These are phyloP conservation scores for Platismatia glauca DNA, from an alignment of 495 filamentous ascomycete species.

Conservation along the genomic window DNA sequence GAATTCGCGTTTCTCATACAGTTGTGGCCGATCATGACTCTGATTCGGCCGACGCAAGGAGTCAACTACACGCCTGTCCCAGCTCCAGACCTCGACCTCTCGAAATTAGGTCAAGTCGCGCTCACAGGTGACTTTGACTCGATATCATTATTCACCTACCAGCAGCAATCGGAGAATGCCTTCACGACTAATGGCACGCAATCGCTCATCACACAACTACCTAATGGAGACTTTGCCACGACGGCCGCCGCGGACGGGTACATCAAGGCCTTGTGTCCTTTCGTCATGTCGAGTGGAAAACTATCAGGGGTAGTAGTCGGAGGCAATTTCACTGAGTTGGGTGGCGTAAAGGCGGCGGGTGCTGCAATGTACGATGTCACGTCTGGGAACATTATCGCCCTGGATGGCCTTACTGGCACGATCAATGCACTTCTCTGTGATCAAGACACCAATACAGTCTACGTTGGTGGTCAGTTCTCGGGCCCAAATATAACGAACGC, in stretches of 20 bases:
- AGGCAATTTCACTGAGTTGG: constrained; percentile 94
- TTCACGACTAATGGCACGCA: constrained; percentile 66
- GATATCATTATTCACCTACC: constrained; percentile 80
- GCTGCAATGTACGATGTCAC: constrained; percentile 72
- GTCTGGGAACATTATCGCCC: constrained; percentile 53
- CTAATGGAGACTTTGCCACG: constrained; percentile 73
- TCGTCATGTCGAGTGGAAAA: constrained; percentile 56
- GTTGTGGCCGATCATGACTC: constrained; percentile 33
- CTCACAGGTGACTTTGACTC: constrained; percentile 85
- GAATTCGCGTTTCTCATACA: constrained; percentile 35
- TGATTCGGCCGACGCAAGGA: constrained; percentile 43
- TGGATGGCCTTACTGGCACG: constrained; percentile 71
- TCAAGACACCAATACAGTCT: constrained; percentile 69
- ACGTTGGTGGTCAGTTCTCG: constrained; percentile 80
- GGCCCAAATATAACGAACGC: constrained; percentile 78
- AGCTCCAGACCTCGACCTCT: constrained; percentile 70
- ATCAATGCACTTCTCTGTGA: constrained; percentile 81
- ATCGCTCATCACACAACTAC: constrained; percentile 70
- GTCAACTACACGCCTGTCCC: constrained; percentile 64
- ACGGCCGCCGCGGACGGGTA: constrained; percentile 68
- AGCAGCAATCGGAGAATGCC: constrained; percentile 62
- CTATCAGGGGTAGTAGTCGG: constrained; percentile 71
- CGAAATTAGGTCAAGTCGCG: constrained; percentile 71
- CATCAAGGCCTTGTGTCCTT: constrained; percentile 81
- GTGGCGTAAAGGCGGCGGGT: constrained; percentile 62